Evolutionary conservation across 2,329 filamentous ascomycete species (phyloP).

Genomic region (Xylariaceae sp.): DNA sequence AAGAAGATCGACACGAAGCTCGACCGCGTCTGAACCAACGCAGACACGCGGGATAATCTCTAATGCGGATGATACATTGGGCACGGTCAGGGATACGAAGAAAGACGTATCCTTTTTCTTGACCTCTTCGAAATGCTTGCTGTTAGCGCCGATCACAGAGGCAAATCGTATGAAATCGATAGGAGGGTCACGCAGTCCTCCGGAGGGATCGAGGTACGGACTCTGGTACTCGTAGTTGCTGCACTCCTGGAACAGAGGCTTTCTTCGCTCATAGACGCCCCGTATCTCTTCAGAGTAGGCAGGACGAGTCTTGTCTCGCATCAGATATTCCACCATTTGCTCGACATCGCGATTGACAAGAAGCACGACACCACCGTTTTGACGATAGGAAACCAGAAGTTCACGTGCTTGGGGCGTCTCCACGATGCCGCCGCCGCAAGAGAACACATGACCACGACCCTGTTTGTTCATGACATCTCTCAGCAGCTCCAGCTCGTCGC

Average conservation of each 20-base stretch:
- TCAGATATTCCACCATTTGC: slow-evolving; percentile 82
- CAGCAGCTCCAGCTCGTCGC: slow-evolving; percentile 71
- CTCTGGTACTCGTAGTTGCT: slow-evolving; percentile 94
- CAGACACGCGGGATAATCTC: slow-evolving; percentile 67
- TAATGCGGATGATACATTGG: slow-evolving; percentile 61
- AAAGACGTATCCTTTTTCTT: slow-evolving; percentile 73
- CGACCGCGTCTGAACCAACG: slow-evolving; percentile 87
- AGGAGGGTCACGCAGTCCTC: slow-evolving; percentile 41
- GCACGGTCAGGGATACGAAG: slow-evolving; percentile 87
- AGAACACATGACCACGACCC: slow-evolving; percentile 74
- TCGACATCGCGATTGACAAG: slow-evolving; percentile 84
- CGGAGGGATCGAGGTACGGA: slow-evolving; percentile 51
- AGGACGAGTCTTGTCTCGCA: slow-evolving; percentile 83
- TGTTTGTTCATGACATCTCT: slow-evolving; percentile 70
- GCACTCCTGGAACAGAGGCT: slow-evolving; percentile 86
- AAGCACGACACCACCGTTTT: slow-evolving; percentile 76
- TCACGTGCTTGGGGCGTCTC: slow-evolving; percentile 78
- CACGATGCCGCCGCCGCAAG: slow-evolving; percentile 90
- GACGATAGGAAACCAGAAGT: slow-evolving; percentile 68
- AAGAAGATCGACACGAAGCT: slow-evolving; percentile 88
- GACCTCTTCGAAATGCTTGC: slow-evolving; percentile 49
- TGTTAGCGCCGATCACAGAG: slow-evolving; percentile 61
- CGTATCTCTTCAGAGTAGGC: slow-evolving; percentile 92
- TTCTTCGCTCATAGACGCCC: slow-evolving; percentile 82
- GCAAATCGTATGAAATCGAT: slow-evolving; percentile 73